These are phyloP conservation scores for Malus hybrid DNA, from an alignment of 331 rosid species.

Conservation along the genomic window DNA sequence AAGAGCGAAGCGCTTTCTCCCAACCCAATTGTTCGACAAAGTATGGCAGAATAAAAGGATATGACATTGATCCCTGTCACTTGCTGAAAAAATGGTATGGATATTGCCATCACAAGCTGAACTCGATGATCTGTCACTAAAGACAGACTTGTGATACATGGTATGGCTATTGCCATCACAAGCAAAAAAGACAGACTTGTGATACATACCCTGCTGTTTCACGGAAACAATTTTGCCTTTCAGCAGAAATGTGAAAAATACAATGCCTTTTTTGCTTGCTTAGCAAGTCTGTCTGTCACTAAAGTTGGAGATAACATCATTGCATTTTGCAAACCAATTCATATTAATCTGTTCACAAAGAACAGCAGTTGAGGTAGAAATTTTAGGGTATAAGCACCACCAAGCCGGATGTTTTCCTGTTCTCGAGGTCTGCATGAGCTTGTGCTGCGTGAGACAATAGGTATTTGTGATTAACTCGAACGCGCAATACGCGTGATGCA, in stretches of 20 bases:
- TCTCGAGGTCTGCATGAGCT: constrained; percentile 66
- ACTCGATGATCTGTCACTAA: no score
- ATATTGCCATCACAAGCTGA: constrained; percentile 66
- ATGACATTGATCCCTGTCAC: constrained; percentile 73
- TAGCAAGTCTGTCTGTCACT: background rate
- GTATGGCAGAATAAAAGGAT: constrained; percentile 53
- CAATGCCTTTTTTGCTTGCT: background rate
- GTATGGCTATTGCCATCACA: constrained; percentile 64
- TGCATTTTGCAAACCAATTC: background rate
- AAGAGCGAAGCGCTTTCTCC: constrained; percentile 62
- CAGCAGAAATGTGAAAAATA: background rate
- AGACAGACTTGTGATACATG: no score
- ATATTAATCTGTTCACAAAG: background rate
- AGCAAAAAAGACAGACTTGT: no score
- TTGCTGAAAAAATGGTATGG: constrained; percentile 73
- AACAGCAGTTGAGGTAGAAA: no score
- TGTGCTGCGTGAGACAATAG: constrained; percentile 52
- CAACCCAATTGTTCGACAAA: constrained; percentile 54
- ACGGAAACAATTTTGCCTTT: no score
- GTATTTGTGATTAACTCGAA: constrained; percentile 57
- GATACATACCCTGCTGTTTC: no score
- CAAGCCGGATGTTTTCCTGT: constrained; percentile 56
- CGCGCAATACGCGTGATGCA: constrained; percentile 43
- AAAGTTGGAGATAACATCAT: background rate
- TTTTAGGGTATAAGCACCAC: constrained; percentile 55